Evolutionary conservation across 441 rosid genomes (phyloP).

Genomic region (Bocquillonia castaneifolia): DNA sequence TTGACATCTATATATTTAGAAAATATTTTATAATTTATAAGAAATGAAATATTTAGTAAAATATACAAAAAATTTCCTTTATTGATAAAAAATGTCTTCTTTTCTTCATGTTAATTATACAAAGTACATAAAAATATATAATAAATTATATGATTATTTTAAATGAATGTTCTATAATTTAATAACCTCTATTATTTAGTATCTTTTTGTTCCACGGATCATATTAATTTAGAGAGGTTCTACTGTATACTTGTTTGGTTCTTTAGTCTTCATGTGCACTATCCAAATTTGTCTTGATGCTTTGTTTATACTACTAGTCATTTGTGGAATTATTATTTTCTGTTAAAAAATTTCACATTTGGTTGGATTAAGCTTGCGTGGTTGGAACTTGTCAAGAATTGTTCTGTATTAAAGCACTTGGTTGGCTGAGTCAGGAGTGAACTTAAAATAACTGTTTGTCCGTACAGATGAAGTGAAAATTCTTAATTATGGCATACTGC

Average conservation of each 20-base stretch:
- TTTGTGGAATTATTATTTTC: background rate
- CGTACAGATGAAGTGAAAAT: background rate
- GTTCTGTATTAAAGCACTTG: conserved; percentile 6
- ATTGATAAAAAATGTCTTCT: too few relatives aligned
- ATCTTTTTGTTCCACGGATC: too few relatives aligned
- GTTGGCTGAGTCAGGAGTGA: background rate
- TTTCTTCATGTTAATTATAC: too few relatives aligned
- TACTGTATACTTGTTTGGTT: background rate
- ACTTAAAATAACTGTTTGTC: conserved; percentile 1
- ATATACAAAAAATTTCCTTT: too few relatives aligned
- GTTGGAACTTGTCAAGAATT: background rate
- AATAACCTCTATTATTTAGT: too few relatives aligned
- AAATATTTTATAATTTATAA: too few relatives aligned
- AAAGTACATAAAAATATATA: too few relatives aligned
- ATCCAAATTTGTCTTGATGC: conserved; percentile 1
- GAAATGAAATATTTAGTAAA: too few relatives aligned
- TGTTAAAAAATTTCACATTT: background rate
- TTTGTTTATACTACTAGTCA: background rate
- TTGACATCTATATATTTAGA: too few relatives aligned
- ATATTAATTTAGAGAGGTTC: too few relatives aligned
- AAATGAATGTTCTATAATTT: too few relatives aligned
- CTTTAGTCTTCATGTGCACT: background rate
- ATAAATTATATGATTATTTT: too few relatives aligned
- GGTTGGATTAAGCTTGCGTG: conserved; percentile 1
- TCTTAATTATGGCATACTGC: background rate